Base-by-base conservation (phyloP, 2,329 filamentous ascomycete genomes). In the Colletotrichum plurivorum region DNA sequence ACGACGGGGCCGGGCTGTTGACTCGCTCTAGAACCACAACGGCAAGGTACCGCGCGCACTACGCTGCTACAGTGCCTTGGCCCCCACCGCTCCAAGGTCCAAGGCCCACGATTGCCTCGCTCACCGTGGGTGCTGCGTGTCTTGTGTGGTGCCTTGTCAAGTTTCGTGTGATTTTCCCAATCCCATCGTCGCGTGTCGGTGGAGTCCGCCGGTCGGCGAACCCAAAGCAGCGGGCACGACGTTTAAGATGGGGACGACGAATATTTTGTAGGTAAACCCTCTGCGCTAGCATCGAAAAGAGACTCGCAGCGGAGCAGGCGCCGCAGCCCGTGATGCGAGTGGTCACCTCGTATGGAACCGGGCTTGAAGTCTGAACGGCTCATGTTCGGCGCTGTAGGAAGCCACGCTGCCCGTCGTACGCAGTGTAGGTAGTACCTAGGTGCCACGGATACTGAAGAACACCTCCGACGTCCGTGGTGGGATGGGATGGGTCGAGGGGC, bases 11-110 rank as follows among this genome's bases (percentile, higher is more conserved):
- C 45, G 43, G 66, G 62, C 62, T 60, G 55, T 69, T 69, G 66
- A 69, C 66, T 69, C 66, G 66, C 66, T 69, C 66, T 55, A 69
- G 66, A 66, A 49, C 61, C 48, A 39, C 18, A 43, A 43, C 41
- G 13, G 41, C 41, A 43, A 49, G 20, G 31, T 36, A 36, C 31
- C 31, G 31, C 22, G 22, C 22, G 22, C 22, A 36, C 31, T 5
- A 36, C 36, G 20, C 15, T 15, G 27, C 15, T 39, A n/a, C 13
- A 12, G 31, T 56, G 22, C 36, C 36, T 56, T 9, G n/a, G 20
- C n/a, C 41, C 18, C 22, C 27, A 10, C 31, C 31, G 31, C 8
- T 36, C 31, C 31, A 36, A 36, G 31, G 31, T 36, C 31, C 31
- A 36, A 36, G 31, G 31, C 8, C 31, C 31, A 36, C 31, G 31